Conservation (phyloP, 352 stramenopile species). For the Plasmopara halstedii region DNA sequence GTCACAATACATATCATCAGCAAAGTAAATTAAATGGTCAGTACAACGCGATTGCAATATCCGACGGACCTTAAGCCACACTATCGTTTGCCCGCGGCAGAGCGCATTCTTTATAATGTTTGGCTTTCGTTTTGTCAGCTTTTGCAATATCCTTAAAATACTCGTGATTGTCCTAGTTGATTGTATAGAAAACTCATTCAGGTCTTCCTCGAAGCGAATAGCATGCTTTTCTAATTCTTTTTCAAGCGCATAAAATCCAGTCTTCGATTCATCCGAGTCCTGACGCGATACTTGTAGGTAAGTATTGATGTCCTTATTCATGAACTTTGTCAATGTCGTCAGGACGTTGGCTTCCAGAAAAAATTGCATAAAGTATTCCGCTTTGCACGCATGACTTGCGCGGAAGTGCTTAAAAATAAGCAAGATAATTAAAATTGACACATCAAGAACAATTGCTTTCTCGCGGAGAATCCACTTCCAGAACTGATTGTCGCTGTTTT, state of each 20-base stretch:
- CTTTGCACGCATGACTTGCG: conserved; percentile 62
- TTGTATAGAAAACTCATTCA: conserved; percentile 63
- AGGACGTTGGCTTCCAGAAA: conserved; percentile 71
- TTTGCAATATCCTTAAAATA: conserved; percentile 72
- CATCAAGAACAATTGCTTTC: conserved; percentile 70
- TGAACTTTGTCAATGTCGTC: conserved; percentile 73
- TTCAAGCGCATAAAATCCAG: conserved; percentile 52
- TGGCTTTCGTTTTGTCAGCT: conserved; percentile 78
- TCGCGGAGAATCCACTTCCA: conserved; percentile 81
- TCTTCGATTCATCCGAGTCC: conserved; percentile 38
- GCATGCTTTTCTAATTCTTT: conserved; percentile 51
- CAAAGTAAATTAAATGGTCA: conserved; percentile 1
- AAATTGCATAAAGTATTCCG: conserved; percentile 75
- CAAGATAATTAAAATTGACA: conserved; percentile 54
- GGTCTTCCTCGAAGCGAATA: conserved; percentile 56
- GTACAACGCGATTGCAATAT: conserved; percentile 1
- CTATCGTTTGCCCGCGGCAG: conserved; percentile 63
- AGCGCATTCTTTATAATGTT: conserved; percentile 81
- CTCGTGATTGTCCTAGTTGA: conserved; percentile 66
- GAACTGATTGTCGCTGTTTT: conserved; percentile 55
- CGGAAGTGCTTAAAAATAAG: conserved; percentile 75
- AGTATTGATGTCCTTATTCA: conserved; percentile 78
- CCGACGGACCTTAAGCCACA: conserved; percentile 61
- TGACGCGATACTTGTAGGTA: conserved; percentile 69
- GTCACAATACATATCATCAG: conserved; percentile 3